Base-by-base conservation (phyloP, 371 early-diverging fungal genomes). In the Rhizopus stolonifer region DNA sequence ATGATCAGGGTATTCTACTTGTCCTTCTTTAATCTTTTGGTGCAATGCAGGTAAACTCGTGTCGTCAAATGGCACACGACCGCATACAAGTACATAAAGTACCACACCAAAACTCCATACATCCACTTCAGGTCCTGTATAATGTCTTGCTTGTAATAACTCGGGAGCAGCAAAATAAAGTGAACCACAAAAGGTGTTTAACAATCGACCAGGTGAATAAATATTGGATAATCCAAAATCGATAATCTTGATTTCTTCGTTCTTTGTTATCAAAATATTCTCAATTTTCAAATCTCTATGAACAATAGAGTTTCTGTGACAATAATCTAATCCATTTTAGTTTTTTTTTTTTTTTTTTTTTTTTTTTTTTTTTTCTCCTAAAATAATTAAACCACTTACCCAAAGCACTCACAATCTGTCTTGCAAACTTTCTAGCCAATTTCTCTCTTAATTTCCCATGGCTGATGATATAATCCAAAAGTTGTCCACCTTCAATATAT, bases 51-150 rank as follows among this genome's bases (percentile, higher is more conserved):
- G 77, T 40, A 90, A 59, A 56, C 77, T 79, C 31, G 84, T 77
- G 53, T 89, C 88, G 64, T 89, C 92, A 67, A 94, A 97, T 1
- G 97, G 97, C 3, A 94, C 86, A 36, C 74, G 72, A 0, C 95
- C 96, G 46, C 85, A 83, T 0, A 92, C 80, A 58, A 95, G 75
- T 0, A 90, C 93, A 64, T 89, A 95, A 1, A 95, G 74, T 4
- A 95, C 79, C 1, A 96, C 91, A 1, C 97, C 97, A 42, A 95
- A 70, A 31, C 90, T 88, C 96, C 96, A 97, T 4, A 93, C 81
- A 63, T 97, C 97, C 15, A 93, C 87, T 51, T 91, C 94, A 8
- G 92, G 90, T 0, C 95, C 95, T 17, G 75, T 73, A 65, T 97
- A 97, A 29, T 80, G 68, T 31, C 82, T 74, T 13, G 92, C 88